Base-by-base conservation (phyloP, 352 stramenopile genomes). In the Phytophthora pseudosyringae region DNA sequence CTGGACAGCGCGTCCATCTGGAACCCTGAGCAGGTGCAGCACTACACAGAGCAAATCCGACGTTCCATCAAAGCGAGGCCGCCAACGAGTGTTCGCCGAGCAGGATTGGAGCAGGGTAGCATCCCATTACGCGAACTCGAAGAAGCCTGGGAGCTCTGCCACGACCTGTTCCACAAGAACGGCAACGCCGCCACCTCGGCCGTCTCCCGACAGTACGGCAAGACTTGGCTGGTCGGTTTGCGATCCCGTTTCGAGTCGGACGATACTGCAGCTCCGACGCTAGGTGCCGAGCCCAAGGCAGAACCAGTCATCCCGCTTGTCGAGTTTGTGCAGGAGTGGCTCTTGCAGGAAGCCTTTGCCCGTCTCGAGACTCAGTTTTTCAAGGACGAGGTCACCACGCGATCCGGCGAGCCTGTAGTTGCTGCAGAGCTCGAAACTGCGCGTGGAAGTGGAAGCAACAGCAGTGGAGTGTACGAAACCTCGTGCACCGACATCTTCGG, bases 261-360 rank as follows among this genome's bases (percentile, higher is more conserved):
- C 5, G 69, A 86, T 28, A 54, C n/a, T 36, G 47, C 45, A 16
- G 11, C 40, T 28, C 12, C 26, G 15, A 11, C 35, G 15, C 11
- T 6, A 15, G 21, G 25, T 25, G 11, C 31, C 26, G 43, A 31
- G 11, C 10, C 10, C 0, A 44, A 52, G 8, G 35, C 5, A 1
- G 26, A 46, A 1, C 36, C 63, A 5, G 51, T 29, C 7, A 74
- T 92, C 15, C 61, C 76, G 11, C 70, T 89, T 10, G 64, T 77
- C 0, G 85, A 80, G 44, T 94, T 94, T 39, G 79, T 94, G 16
- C 78, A 88, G 50, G 80, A 91, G 48, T 94, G 86, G 86, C 79
- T 94, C 2, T 49, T 93, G 13, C 80, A 80, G 25, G 86, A 94
- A 72, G 69, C 80, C 4, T 88, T 93, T 59, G 78, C 59, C 4